phyloP scores from a whole-genome alignment of 768 basidiomycete species.

The Tephrocybe sp. region DNA sequence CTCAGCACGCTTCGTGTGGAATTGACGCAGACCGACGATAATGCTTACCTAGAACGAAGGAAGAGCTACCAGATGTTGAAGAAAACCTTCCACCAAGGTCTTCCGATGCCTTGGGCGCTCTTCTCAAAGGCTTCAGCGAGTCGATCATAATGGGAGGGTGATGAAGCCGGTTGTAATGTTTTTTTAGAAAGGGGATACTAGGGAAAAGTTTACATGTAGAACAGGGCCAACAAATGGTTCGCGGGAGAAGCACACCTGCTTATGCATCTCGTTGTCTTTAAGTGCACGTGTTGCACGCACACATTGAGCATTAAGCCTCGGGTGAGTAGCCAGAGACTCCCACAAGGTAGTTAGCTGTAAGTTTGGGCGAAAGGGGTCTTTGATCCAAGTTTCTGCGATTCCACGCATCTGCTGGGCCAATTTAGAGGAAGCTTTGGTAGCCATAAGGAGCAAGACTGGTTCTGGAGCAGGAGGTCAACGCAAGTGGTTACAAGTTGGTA shows the following conservation, averaged over 20 bases:
- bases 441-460: constrained; percentile 12
- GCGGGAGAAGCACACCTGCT: constrained; percentile 50
- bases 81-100: constrained; percentile 85
- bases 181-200: constrained; percentile 68
- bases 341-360: constrained; percentile 69
- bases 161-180: constrained; percentile 65
- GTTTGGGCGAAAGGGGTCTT: constrained; percentile 75
- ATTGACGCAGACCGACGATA: background rate
- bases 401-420: constrained; percentile 47
- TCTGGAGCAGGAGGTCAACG: background rate
- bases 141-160: constrained; percentile 70
- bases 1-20: background rate
- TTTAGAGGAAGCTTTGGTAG: constrained; percentile 26
- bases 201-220: constrained; percentile 15
- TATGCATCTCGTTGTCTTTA: constrained; percentile 50
- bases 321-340: constrained; percentile 62
- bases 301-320: constrained; percentile 58
- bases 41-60: background rate
- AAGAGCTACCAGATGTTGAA: constrained; percentile 64
- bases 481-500: background rate
- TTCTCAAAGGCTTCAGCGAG: constrained; percentile 74
- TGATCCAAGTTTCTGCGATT: constrained; percentile 63
- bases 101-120: constrained; percentile 69
- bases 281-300: constrained; percentile 60
- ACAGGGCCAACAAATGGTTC: constrained; percentile 16